Evolutionary conservation across 768 basidiomycete genomes (phyloP).

Genomic region (Agaricus subrufescens): DNA sequence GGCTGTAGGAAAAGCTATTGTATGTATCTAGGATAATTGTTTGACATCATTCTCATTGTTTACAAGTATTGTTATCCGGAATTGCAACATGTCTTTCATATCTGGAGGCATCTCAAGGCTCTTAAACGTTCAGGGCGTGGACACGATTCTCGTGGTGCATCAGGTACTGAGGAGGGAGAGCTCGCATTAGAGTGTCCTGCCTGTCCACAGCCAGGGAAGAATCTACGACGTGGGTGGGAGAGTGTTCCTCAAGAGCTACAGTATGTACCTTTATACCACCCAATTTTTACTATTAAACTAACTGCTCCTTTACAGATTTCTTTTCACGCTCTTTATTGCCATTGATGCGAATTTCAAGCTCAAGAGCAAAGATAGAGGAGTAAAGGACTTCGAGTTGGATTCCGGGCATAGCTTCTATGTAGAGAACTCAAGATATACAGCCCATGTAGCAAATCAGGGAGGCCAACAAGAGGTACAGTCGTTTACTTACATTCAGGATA

Average conservation of each 20-base stretch:
- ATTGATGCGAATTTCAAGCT: too few relatives aligned
- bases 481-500: too few relatives aligned
- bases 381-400: neutral
- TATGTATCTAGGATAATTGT: neutral
- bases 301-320: too few relatives aligned
- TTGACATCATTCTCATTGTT: neutral
- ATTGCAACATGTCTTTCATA: constrained; percentile 7
- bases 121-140: constrained; percentile 21
- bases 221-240: constrained; percentile 19
- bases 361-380: too few relatives aligned
- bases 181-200: constrained; percentile 26
- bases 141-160: constrained; percentile 17
- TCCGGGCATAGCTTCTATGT: constrained; percentile 1
- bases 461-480: neutral
- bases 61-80: constrained; percentile 9
- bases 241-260: neutral
- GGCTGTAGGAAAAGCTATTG: neutral
- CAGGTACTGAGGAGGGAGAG: constrained; percentile 19
- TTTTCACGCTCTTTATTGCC: too few relatives aligned
- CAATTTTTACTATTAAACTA: too few relatives aligned
- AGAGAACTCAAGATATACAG: neutral
- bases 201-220: constrained; percentile 27
- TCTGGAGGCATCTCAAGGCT: constrained; percentile 21
- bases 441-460: neutral
- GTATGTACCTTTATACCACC: neutral